Conservation (phyloP, 1,139 yeast genomes). For the Saccharomycopsis hybrid region DNA sequence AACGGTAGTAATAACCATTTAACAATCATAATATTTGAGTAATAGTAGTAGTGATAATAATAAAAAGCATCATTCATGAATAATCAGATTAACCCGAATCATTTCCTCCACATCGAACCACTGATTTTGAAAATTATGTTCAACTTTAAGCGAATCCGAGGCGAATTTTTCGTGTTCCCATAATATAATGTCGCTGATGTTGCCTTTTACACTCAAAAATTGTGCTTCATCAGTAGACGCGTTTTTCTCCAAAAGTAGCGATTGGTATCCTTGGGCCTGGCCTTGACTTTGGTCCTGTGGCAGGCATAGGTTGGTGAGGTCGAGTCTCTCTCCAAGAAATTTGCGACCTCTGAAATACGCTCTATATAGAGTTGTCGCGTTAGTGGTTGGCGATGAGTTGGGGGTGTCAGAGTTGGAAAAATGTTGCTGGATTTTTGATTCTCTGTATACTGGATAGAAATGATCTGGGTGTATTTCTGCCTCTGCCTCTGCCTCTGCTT, state of each 20-base stretch:
- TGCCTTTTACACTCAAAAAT: neutral
- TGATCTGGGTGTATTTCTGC: too few species aligned
- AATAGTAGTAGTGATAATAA: too few species aligned
- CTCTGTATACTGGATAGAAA: constrained; percentile 10
- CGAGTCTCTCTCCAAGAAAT: constrained; percentile 13
- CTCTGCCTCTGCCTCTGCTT: constrained; percentile 1
- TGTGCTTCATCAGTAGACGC: neutral
- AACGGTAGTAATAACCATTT: too few species aligned
- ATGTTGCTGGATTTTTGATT: neutral
- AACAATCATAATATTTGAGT: too few species aligned
- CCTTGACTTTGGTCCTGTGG: too few species aligned
- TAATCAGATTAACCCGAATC: constrained; percentile 10
- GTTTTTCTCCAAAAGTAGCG: constrained; percentile 6
- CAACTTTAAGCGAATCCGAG: constrained; percentile 8
- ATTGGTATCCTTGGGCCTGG: too few species aligned
- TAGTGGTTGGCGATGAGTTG: too few species aligned
- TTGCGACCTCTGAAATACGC: constrained; percentile 19
- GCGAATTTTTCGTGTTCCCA: constrained; percentile 21
- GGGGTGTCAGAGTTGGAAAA: too few species aligned
- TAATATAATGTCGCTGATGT: constrained; percentile 8
- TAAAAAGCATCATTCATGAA: constrained; percentile 15
- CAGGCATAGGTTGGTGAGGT: neutral
- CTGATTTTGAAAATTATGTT: constrained; percentile 17
- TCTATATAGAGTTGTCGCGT: neutral
- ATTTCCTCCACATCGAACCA: constrained; percentile 20